Evolutionary conservation across 164 flowering plant genomes (phyloP).

Genomic region (Brasenia schreberi): DNA sequence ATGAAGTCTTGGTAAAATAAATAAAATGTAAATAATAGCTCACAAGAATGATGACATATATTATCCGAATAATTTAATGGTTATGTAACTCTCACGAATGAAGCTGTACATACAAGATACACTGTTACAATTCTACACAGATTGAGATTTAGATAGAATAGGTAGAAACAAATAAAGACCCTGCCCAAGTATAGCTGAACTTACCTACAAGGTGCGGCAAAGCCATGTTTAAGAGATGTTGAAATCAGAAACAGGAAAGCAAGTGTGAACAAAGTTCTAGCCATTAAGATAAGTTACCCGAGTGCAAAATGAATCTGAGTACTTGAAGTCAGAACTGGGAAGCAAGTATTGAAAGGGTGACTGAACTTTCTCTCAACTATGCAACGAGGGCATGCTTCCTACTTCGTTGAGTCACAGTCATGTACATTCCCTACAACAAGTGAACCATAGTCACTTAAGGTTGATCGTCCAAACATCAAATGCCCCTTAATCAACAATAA

Average conservation of each 20-base stretch:
- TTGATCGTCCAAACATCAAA: too few species aligned
- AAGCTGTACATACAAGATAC: neutral
- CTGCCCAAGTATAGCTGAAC: neutral
- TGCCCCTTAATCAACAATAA: neutral
- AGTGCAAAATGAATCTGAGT: too few species aligned
- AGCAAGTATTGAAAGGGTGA: too few species aligned
- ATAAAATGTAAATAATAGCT: neutral
- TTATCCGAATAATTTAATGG: too few species aligned
- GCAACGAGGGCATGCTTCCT: neutral
- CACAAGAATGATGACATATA: neutral
- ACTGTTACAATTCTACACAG: neutral
- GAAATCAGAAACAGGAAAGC: too few species aligned
- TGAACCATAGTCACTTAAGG: neutral
- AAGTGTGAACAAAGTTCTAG: too few species aligned
- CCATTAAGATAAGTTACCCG: too few species aligned
- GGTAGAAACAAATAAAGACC: neutral
- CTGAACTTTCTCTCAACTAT: too few species aligned
- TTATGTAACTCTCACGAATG: neutral
- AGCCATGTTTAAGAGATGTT: too few species aligned
- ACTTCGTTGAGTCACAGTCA: neutral
- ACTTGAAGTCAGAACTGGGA: too few species aligned
- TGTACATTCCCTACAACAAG: neutral
- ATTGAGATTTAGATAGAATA: neutral
- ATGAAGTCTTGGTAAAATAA: too few species aligned
- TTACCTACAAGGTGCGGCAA: neutral